Conservation (phyloP, 2,329 filamentous ascomycete genomes). For the Fusarium siculi region DNA sequence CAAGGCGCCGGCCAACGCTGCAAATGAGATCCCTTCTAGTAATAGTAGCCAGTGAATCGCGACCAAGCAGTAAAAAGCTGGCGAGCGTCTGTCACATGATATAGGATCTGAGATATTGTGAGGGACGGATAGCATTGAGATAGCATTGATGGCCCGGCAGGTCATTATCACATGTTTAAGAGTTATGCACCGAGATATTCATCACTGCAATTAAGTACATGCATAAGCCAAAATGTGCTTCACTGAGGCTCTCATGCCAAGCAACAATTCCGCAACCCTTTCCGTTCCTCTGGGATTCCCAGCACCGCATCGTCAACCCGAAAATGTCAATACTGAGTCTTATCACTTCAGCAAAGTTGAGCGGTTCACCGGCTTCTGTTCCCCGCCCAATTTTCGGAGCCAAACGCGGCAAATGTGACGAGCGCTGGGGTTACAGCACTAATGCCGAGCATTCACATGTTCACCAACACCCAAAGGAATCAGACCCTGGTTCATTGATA, state of each 20-base stretch:
- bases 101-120: background rate
- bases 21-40: background rate
- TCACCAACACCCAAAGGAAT: background rate
- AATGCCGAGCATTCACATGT: slow-evolving; percentile 1
- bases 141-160: background rate
- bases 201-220: no score
- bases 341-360: no score
- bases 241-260: background rate
- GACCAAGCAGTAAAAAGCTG: background rate
- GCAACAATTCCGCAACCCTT: background rate
- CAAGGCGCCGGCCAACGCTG: background rate
- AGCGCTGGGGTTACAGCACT: background rate
- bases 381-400: background rate
- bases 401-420: background rate
- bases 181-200: rapidly evolving
- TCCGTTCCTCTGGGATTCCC: background rate
- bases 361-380: rapidly evolving
- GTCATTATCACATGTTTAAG: rapidly evolving
- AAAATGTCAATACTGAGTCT: background rate
- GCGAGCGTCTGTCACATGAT: no score
- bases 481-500: background rate
- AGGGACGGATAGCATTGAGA: rapidly evolving
- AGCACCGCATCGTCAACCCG: background rate
- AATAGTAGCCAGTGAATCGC: slow-evolving; percentile 7
- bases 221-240: background rate